Conservation (phyloP, 352 stramenopile genomes). For the Hyaloperonospora brassicae region DNA sequence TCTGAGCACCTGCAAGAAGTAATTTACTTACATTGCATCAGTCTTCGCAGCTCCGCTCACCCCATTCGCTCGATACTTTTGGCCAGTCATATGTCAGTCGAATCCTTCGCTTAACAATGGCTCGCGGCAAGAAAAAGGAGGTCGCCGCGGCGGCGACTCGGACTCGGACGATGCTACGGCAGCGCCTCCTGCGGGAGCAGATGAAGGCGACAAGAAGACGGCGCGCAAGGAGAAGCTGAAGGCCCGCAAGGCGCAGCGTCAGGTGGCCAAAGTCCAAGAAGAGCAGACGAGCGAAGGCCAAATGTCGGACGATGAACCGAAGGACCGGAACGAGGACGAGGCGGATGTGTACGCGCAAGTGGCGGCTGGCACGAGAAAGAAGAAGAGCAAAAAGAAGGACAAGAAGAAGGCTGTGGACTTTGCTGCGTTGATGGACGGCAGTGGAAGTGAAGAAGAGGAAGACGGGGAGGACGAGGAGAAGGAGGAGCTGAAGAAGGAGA, state of each 20-base stretch:
- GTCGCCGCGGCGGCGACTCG: constrained; percentile 59
- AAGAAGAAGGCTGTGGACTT: constrained; percentile 63
- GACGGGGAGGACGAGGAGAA: constrained; percentile 47
- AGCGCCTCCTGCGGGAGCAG: constrained; percentile 18
- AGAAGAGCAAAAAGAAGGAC: constrained; percentile 73
- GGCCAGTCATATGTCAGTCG: constrained; percentile 9
- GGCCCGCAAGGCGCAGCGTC: constrained; percentile 44
- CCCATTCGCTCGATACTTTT: constrained; percentile 2
- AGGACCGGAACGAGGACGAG: constrained; percentile 26
- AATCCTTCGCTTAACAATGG: constrained; percentile 28
- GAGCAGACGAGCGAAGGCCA: constrained; percentile 28
- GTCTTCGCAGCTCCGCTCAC: too few species aligned
- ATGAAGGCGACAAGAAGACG: constrained; percentile 61
- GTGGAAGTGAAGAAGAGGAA: constrained; percentile 32
- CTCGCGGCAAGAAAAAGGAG: constrained; percentile 76
- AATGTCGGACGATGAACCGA: constrained; percentile 20
- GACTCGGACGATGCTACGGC: constrained; percentile 50
- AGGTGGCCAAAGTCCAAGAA: constrained; percentile 37
- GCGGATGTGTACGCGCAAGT: constrained; percentile 56
- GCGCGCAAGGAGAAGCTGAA: constrained; percentile 76
- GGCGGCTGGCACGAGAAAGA: constrained; percentile 42
- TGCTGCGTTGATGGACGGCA: constrained; percentile 29
- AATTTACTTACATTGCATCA: too few species aligned
- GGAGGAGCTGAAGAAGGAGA: constrained; percentile 44
- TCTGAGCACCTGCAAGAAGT: too few species aligned